Evolutionary conservation across 106 monocot species (phyloP).

Genomic region (Phalaenopsis aphrodite): DNA sequence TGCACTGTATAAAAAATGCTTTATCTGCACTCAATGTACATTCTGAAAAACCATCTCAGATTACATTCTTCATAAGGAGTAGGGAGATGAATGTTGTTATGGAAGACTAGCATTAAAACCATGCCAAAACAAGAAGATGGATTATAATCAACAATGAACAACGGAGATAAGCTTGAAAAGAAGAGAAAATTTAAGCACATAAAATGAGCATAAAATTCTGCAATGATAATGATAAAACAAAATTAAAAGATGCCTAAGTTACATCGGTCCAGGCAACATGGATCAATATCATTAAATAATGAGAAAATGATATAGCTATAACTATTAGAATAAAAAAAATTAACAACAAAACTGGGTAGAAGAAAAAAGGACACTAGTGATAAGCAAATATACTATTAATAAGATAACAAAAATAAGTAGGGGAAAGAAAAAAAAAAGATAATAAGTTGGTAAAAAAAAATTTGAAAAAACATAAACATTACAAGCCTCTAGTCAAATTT

Average conservation of each 20-base stretch:
- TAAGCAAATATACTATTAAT: neutral
- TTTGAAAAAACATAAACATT: neutral
- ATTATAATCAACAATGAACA: neutral
- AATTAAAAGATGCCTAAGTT: neutral
- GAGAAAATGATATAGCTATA: neutral
- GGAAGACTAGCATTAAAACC: neutral
- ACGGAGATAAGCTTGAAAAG: neutral
- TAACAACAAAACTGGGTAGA: neutral
- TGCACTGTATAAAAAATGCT: too few relatives aligned
- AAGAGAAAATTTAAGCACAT: neutral
- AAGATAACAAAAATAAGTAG: neutral
- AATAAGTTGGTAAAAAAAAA: neutral
- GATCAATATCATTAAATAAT: constrained; percentile 4
- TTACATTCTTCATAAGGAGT: neutral
- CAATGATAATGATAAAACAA: neutral
- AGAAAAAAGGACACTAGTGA: neutral
- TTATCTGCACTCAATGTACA: too few relatives aligned
- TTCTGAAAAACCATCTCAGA: neutral
- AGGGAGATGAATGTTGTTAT: neutral
- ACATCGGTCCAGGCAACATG: neutral
- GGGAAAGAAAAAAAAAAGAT: neutral
- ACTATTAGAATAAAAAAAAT: neutral
- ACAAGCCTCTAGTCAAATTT: neutral
- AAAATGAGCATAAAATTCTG: neutral
- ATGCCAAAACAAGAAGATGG: neutral